Conservation (phyloP, 2,329 filamentous ascomycete species). For the Microsporum ferrugineum region DNA sequence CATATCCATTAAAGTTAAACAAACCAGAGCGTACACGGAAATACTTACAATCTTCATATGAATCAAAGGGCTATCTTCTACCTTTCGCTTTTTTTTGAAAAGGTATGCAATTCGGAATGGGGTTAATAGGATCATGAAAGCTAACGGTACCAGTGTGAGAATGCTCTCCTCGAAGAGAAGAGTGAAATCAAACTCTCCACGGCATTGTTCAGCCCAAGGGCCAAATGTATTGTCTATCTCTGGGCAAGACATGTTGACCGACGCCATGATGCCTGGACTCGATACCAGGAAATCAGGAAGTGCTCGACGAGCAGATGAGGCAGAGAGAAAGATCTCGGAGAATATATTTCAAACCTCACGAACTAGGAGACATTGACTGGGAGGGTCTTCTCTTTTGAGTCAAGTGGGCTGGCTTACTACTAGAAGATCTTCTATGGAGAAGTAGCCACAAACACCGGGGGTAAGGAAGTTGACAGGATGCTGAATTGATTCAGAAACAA, state of each 20-base stretch:
- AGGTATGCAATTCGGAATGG: conserved; percentile 29
- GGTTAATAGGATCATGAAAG: conserved; percentile 25
- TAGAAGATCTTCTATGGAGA: not conserved
- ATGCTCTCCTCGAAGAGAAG: conserved; percentile 38
- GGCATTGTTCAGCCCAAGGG: conserved; percentile 26
- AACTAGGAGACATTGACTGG: not conserved
- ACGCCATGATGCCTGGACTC: not conserved
- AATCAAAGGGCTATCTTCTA: conserved; percentile 23
- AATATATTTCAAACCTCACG: not conserved
- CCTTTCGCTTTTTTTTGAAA: conserved; percentile 25
- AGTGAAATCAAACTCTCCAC: conserved; percentile 35
- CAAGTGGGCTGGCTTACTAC: not conserved
- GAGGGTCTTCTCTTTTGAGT: not conserved
- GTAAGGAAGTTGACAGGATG: not conserved
- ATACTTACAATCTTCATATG: conserved; percentile 28
- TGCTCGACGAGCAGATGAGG: not conserved
- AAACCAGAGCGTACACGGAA: not conserved
- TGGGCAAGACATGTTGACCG: conserved; percentile 16
- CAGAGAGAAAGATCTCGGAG: not conserved
- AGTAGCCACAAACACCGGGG: not conserved
- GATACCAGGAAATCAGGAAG: not conserved
- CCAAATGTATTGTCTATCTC: conserved; percentile 27
- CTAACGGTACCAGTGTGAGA: conserved; percentile 28
- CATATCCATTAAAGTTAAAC: not conserved
- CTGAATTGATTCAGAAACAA: not conserved